These are phyloP conservation scores for Microcyclospora tardicrescens DNA, from an alignment of 2,329 filamentous ascomycete species.

Conservation along the genomic window DNA sequence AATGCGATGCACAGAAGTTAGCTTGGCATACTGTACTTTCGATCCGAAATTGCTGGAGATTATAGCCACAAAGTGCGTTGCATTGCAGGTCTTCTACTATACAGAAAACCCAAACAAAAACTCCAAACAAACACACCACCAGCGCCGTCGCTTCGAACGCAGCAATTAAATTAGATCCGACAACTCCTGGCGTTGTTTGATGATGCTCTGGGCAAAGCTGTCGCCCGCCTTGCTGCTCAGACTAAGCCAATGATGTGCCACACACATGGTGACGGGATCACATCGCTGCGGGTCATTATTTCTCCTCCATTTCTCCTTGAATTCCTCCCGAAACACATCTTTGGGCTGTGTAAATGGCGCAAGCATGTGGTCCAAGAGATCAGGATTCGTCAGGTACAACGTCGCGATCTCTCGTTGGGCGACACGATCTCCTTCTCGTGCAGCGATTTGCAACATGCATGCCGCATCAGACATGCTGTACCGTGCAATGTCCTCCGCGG, in stretches of 20 bases:
- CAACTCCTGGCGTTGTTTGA: too few relatives aligned
- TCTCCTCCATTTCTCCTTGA: slow-evolving; percentile 53
- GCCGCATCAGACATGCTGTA: slow-evolving; percentile 71
- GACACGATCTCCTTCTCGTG: slow-evolving; percentile 77
- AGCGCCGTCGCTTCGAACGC: too few relatives aligned
- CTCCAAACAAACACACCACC: too few relatives aligned
- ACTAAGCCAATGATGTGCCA: slow-evolving; percentile 97
- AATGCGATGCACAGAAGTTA: too few relatives aligned
- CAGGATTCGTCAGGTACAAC: slow-evolving; percentile 83
- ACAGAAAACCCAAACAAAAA: too few relatives aligned
- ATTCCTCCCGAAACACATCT: slow-evolving; percentile 80
- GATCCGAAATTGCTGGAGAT: too few relatives aligned
- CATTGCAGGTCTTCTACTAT: too few relatives aligned
- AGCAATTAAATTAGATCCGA: too few relatives aligned
- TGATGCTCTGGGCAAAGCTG: slow-evolving; percentile 50
- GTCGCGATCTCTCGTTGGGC: slow-evolving; percentile 88
- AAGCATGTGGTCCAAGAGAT: slow-evolving; percentile 66
- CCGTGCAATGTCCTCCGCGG: slow-evolving; percentile 36
- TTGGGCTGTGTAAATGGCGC: slow-evolving; percentile 71
- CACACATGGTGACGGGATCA: slow-evolving; percentile 80
- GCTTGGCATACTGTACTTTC: too few relatives aligned
- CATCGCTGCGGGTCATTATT: slow-evolving; percentile 47
- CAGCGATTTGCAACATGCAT: slow-evolving; percentile 82
- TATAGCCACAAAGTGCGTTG: too few relatives aligned
- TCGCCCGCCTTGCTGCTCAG: slow-evolving; percentile 76